Percentiles rank a stretch among this genome's conserved stretches.
Evolutionary conservation across 495 filamentous ascomycete species (phyloP).

Genomic region (Diplogelasinospora grovesii): DNA sequence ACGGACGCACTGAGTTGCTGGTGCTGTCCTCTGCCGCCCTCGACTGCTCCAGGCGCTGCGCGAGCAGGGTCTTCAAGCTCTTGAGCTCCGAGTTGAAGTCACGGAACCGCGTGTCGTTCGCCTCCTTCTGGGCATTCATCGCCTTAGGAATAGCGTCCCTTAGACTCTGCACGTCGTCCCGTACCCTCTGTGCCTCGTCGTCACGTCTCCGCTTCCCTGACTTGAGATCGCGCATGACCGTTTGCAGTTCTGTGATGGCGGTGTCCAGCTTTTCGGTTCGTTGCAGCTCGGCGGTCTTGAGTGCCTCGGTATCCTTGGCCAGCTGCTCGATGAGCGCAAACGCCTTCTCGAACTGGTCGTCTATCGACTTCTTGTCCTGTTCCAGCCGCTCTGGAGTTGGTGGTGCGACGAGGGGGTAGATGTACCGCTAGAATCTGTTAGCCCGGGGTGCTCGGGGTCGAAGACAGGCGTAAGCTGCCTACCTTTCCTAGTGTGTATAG

Average conservation of each 20-base stretch:
- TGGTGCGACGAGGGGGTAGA: slow-evolving; percentile 82
- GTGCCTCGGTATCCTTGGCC: slow-evolving; percentile 73
- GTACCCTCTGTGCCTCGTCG: slow-evolving; percentile 74
- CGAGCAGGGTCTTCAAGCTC: slow-evolving; percentile 83
- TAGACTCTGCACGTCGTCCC: slow-evolving; percentile 78
- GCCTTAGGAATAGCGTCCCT: slow-evolving; percentile 82
- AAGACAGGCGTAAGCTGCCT: slow-evolving; percentile 2
- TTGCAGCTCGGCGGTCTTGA: slow-evolving; percentile 78
- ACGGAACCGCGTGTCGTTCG: slow-evolving; percentile 69
- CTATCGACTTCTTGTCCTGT: slow-evolving; percentile 84
- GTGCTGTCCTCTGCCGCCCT: slow-evolving; percentile 29
- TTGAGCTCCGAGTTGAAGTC: slow-evolving; percentile 85
- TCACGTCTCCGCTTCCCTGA: slow-evolving; percentile 69
- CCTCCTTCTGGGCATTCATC: slow-evolving; percentile 77
- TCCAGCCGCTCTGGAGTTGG: slow-evolving; percentile 90
- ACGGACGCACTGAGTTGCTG: slow-evolving; percentile 30
- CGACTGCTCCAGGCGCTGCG: slow-evolving; percentile 62
- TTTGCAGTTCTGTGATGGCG: slow-evolving; percentile 77
- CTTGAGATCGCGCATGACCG: slow-evolving; percentile 73
- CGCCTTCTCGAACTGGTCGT: slow-evolving; percentile 84
- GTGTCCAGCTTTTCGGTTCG: slow-evolving; percentile 80
- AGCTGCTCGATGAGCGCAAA: slow-evolving; percentile 90
- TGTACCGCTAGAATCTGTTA: slow-evolving; percentile 84
- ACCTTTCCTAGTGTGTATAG: slow-evolving; percentile 84
- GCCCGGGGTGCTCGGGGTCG: too few relatives aligned